These are phyloP conservation scores for Acrasis kona DNA, from an alignment of 78 protist species.

Conservation along the genomic window DNA sequence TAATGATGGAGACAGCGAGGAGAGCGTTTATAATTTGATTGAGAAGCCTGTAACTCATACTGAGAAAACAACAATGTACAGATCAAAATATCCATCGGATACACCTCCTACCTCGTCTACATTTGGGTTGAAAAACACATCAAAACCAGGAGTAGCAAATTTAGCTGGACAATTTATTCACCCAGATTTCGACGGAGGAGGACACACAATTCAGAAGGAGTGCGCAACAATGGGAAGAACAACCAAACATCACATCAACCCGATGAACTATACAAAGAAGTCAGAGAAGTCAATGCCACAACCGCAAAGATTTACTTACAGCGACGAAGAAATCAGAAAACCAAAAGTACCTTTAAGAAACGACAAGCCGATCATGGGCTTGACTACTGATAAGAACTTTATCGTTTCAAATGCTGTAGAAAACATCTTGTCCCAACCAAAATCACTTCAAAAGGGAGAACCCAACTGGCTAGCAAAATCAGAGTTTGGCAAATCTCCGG, in stretches of 20 bases:
- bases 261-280: too few relatives aligned
- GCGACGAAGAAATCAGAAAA: neutral
- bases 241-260: too few relatives aligned
- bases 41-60: constrained; percentile 3
- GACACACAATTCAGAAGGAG: too few relatives aligned
- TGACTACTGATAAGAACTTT: constrained; percentile 32
- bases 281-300: too few relatives aligned
- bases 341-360: constrained; percentile 8
- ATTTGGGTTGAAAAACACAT: neutral
- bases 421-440: constrained; percentile 10
- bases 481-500: constrained; percentile 27
- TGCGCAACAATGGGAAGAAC: neutral
- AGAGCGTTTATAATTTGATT: constrained; percentile 30
- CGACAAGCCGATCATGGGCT: constrained; percentile 28
- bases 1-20: too few relatives aligned
- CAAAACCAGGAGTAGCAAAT: neutral
- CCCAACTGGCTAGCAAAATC: neutral
- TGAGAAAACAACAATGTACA: neutral
- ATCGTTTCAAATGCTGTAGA: constrained; percentile 47
- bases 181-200: neutral
- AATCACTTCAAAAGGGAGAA: neutral
- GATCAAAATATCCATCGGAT: too few relatives aligned
- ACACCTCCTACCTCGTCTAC: constrained; percentile 13
- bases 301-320: too few relatives aligned
- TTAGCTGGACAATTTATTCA: neutral